Conservation (phyloP, 2,329 filamentous ascomycete genomes). For the Xylariaceae sp. region DNA sequence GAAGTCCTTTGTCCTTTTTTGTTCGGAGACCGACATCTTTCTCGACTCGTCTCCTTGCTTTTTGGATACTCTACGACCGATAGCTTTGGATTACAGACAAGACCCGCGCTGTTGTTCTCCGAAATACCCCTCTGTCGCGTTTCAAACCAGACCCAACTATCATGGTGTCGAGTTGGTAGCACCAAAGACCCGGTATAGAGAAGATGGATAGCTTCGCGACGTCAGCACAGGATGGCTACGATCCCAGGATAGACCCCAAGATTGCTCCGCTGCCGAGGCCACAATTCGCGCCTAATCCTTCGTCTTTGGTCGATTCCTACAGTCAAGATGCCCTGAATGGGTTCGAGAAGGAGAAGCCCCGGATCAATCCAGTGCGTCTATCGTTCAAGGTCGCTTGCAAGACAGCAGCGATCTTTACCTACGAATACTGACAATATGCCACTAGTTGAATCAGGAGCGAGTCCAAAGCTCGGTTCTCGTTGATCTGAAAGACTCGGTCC, state of each 20-base stretch:
- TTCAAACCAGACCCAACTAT: conserved; percentile 12
- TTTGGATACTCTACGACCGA: no score
- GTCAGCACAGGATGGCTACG: conserved; percentile 24
- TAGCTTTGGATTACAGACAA: no score
- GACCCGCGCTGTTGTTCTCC: no score
- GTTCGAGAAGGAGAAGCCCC: conserved; percentile 52
- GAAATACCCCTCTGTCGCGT: no score
- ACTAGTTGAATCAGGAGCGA: conserved; percentile 49
- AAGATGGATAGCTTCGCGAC: conserved; percentile 29
- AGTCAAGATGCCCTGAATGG: conserved; percentile 52
- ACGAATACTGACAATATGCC: conserved; percentile 15
- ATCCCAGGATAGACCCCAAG: conserved; percentile 12
- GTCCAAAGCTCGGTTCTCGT: conserved; percentile 56
- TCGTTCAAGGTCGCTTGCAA: background rate
- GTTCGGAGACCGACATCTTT: no score
- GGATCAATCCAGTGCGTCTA: conserved; percentile 55
- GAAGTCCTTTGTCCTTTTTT: no score
- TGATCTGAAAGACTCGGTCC: conserved; percentile 69
- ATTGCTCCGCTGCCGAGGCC: conserved; percentile 23
- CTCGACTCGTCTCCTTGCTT: no score
- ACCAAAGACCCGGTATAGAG: conserved; percentile 20
- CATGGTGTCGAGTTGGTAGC: conserved; percentile 26
- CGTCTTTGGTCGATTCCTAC: conserved; percentile 58
- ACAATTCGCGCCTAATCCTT: conserved; percentile 40
- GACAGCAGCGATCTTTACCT: background rate